Base-by-base conservation (phyloP, 164 flowering plant genomes). In the Nymphaea colorata region DNA sequence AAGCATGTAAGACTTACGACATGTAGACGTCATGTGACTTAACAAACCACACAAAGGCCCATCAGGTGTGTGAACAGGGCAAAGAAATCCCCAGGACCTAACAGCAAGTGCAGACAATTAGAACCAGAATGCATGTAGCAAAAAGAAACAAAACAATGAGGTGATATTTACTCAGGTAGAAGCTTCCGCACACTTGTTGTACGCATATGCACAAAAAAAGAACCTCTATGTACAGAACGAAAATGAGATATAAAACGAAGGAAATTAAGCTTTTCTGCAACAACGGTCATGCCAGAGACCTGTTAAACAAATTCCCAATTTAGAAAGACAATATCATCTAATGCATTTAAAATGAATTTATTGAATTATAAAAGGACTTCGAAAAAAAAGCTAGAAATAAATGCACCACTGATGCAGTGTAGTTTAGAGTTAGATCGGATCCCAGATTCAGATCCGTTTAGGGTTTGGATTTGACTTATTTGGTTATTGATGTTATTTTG, bases 21-120 rank as follows among this genome's bases (percentile, higher is more conserved):
- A 89, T 66, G 83, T 73, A 64, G 79, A 67, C 67, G 96, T 72
- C 92, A 94, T 72, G 75, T 94, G 98, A 71, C 91, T 94, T 69
- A 91, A 81, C 85, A 94, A 76, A 51, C 98, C 98, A 82, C 98
- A 94, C 18, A 96, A 97, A 66, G 76, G 91, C 53, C 98, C 98
- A 82, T 94, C 98, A 74, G 98, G 98, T 55, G 98, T 94, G 76
- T 94, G 97, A 69, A 94, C 98, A 70, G 98, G 98, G 74, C 97
- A 94, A 64, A 94, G 85, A 77, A 94, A 94, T 36, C 98, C 98
- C 96, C 97, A 94, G 25, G 97, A 76, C 79, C 98, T 94, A 83
- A 63, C 74, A 41, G 64, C 41, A 53, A 69, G 59, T 44, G 8
- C 45, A 66, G 5, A 66, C 4, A 41, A 5, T 25, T 66, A 61